Conservation (phyloP, 2,329 filamentous ascomycete genomes). For the Coleophoma cylindrospora region DNA sequence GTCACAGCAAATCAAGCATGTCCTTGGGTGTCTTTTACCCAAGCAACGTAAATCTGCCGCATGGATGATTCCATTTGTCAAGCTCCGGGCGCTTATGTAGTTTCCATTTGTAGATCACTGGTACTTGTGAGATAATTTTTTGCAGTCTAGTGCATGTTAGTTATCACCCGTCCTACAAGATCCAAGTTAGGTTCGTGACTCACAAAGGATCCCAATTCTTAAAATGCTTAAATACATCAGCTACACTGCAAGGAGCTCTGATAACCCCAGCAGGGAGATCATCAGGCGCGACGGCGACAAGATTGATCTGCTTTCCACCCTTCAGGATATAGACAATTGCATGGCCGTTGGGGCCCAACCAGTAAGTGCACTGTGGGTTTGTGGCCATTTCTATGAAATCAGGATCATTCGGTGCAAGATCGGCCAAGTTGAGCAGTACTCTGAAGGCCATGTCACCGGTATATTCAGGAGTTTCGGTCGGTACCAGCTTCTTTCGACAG, state of each 20-base stretch:
- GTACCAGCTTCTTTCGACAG: background rate
- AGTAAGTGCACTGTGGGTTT: background rate
- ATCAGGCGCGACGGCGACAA: background rate
- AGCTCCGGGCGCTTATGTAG: background rate
- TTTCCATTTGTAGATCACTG: background rate
- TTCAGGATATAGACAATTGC: background rate
- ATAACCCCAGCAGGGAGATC: background rate
- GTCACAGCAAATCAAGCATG: background rate
- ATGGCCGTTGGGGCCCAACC: background rate
- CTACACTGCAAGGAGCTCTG: background rate
- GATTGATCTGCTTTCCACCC: background rate
- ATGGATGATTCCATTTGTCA: background rate
- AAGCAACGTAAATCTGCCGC: background rate
- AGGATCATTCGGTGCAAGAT: background rate
- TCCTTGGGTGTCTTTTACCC: background rate
- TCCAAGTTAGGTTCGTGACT: background rate
- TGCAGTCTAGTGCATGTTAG: background rate
- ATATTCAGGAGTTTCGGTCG: background rate
- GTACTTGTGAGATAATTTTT: background rate
- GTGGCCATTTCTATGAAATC: background rate
- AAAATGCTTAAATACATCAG: background rate
- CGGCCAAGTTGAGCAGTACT: background rate
- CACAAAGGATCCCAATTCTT: background rate
- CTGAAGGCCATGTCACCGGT: background rate
- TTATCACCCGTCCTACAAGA: background rate